phyloP scores from a whole-genome alignment of 2,329 filamentous ascomycete species.

The Paraphoma sp. region DNA sequence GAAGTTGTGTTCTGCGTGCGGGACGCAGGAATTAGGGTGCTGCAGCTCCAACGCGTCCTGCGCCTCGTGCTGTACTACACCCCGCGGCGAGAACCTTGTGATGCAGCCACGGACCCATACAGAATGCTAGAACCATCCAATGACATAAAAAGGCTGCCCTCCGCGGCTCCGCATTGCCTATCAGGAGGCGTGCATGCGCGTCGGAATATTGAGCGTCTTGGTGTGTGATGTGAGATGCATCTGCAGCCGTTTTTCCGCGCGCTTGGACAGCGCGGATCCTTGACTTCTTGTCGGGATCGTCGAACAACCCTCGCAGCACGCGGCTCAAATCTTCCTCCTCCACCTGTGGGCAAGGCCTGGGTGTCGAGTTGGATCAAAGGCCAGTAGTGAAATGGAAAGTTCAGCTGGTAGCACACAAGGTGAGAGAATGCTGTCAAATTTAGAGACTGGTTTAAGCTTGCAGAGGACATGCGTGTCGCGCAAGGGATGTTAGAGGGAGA shows the following conservation, averaged over 20 bases:
- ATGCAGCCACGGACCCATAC: not conserved
- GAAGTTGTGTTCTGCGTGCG: not conserved
- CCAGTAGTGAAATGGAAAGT: too few species aligned
- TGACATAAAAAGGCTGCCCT: slow-evolving; percentile 19
- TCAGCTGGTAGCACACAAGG: too few species aligned
- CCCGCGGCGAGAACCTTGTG: slow-evolving; percentile 3
- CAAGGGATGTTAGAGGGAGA: too few species aligned
- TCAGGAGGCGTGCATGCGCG: not conserved
- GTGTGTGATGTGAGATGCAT: slow-evolving; percentile 40
- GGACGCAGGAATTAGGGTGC: not conserved
- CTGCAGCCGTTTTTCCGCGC: slow-evolving; percentile 9
- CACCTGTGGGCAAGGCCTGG: too few species aligned
- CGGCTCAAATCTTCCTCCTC: too few species aligned
- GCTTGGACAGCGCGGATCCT: too few species aligned
- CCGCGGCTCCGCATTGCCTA: slow-evolving; percentile 9
- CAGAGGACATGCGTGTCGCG: too few species aligned
- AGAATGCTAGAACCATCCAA: slow-evolving; percentile 26
- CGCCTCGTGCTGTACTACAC: not conserved
- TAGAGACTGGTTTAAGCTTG: too few species aligned
- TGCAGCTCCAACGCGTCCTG: too few species aligned
- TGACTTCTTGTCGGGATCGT: slow-evolving; percentile 10
- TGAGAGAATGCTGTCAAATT: too few species aligned
- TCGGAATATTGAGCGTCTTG: slow-evolving; percentile 31
- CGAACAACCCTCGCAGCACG: not conserved
- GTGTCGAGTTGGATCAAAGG: too few species aligned